Conservation (phyloP, 768 basidiomycete species). For the Hortiboletus flavorubellus region DNA sequence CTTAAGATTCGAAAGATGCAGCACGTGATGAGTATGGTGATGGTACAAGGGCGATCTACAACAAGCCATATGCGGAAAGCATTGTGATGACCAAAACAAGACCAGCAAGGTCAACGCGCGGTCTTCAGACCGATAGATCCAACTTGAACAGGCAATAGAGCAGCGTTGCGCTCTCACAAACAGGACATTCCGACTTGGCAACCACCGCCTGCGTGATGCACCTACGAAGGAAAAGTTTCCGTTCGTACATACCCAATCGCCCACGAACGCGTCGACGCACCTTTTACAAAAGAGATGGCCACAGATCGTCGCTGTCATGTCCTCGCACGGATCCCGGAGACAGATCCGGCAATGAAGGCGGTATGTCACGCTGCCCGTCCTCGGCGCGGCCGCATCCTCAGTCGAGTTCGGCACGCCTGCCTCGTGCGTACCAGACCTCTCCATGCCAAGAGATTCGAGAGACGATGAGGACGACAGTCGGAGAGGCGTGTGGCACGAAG, state of each 20-base stretch:
- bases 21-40: neutral
- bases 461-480: slow-evolving; percentile 26
- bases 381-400: neutral
- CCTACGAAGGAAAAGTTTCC: slow-evolving; percentile 25
- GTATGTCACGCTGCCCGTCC: neutral
- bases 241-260: neutral
- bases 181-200: slow-evolving; percentile 46
- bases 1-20: neutral
- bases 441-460: slow-evolving; percentile 16
- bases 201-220: slow-evolving; percentile 53
- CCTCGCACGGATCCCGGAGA: slow-evolving; percentile 44
- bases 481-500: slow-evolving; percentile 16
- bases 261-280: slow-evolving; percentile 30
- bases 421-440: neutral
- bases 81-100: neutral
- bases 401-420: neutral
- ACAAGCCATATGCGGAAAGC: neutral
- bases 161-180: slow-evolving; percentile 48
- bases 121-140: slow-evolving; percentile 33
- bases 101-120: neutral
- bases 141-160: slow-evolving; percentile 55
- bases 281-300: slow-evolving; percentile 60
- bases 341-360: slow-evolving; percentile 51
- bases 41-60: neutral
- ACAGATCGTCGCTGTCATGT: slow-evolving; percentile 58